These are phyloP conservation scores for Gossypium trilobum DNA, from an alignment of 441 rosid species.

Conservation along the genomic window DNA sequence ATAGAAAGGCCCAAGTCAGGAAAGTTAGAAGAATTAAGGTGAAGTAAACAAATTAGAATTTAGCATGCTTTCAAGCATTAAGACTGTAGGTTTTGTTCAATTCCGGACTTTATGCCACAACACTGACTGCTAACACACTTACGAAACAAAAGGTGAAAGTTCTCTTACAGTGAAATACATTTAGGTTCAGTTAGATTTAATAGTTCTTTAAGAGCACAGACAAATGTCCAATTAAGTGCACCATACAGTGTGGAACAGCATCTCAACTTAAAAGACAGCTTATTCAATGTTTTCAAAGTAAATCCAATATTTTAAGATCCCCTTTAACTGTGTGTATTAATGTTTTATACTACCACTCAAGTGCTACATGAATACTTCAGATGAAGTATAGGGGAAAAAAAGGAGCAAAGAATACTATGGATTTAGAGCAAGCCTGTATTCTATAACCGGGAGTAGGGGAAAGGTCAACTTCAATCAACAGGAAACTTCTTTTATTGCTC, in stretches of 20 bases:
- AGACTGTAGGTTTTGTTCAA: background rate
- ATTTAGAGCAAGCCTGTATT: background rate
- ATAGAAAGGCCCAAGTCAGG: constrained; percentile 22
- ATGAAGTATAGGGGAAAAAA: background rate
- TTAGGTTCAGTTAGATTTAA: background rate
- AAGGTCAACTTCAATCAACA: background rate
- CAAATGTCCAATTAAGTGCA: background rate
- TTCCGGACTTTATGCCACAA: background rate
- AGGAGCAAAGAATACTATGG: background rate
- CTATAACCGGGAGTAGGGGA: background rate
- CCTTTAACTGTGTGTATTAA: background rate
- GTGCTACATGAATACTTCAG: background rate
- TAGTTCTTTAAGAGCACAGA: constrained; percentile 4
- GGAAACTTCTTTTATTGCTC: background rate
- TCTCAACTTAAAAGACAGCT: background rate
- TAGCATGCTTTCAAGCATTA: constrained; percentile 1
- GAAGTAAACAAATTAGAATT: constrained; percentile 11
- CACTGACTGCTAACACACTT: background rate
- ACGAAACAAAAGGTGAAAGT: background rate
- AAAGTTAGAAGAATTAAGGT: constrained; percentile 9
- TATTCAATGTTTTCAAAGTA: constrained; percentile 5
- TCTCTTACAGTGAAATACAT: background rate
- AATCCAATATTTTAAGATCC: constrained; percentile 2
- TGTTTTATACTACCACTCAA: background rate
- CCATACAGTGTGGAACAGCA: constrained; percentile 5